Evolutionary conservation across 2,329 filamentous ascomycete genomes (phyloP).

Genomic region (Leptographium lundbergii): DNA sequence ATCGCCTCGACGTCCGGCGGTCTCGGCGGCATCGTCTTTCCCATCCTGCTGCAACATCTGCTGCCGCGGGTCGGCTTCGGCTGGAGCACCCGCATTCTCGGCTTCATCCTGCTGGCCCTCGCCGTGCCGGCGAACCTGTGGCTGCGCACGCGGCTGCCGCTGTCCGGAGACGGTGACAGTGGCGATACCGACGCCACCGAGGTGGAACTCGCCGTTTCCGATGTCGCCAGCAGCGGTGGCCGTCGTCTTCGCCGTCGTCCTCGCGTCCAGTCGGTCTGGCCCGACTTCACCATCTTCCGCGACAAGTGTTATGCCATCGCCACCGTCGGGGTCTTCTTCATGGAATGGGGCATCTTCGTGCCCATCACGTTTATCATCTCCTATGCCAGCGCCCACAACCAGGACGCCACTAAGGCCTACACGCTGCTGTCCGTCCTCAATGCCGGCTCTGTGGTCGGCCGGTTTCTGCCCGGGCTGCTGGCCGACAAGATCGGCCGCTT

Average conservation of each 20-base stretch:
- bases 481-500: constrained; percentile 69
- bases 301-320: constrained; percentile 48
- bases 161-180: constrained; percentile 24
- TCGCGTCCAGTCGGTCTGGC: constrained; percentile 25
- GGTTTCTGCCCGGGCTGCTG: constrained; percentile 62
- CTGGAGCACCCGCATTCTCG: constrained; percentile 36
- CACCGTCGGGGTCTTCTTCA: constrained; percentile 52
- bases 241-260: not conserved
- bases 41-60: constrained; percentile 31
- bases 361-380: constrained; percentile 67
- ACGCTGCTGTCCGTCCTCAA: constrained; percentile 73
- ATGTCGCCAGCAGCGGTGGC: not conserved
- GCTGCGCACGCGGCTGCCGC: constrained; percentile 36
- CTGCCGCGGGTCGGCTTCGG: constrained; percentile 33
- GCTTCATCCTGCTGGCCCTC: constrained; percentile 34
- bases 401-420: constrained; percentile 50
- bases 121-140: constrained; percentile 34
- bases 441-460: constrained; percentile 62
- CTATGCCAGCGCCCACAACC: constrained; percentile 52
- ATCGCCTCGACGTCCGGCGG: constrained; percentile 63
- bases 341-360: constrained; percentile 59
- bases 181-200: constrained; percentile 15
- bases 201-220: not conserved
- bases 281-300: constrained; percentile 49
- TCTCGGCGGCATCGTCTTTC: constrained; percentile 55